Evolutionary conservation across 2,329 filamentous ascomycete genomes (phyloP), one percentile per base, ranked within the genome.

Genomic region (Balansia obtecta): DNA sequence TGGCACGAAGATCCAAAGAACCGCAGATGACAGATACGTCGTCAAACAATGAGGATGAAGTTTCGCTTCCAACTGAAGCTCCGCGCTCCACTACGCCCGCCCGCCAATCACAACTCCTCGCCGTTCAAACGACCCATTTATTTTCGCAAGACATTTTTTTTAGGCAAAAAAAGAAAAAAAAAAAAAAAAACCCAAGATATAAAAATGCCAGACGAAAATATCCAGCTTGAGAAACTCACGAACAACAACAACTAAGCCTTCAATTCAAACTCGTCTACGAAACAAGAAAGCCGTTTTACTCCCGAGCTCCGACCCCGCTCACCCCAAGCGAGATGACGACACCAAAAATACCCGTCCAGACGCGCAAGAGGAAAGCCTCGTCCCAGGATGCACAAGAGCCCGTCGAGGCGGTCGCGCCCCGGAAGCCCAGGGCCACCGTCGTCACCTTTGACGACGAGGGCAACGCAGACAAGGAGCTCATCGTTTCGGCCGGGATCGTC

Each of bases 381-480:
- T 43, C 49, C 20, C 34, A 42, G 12, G 30, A 16, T 11, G 52
- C 50, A 7, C 53, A 60, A 20, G 6, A 49, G 9, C 51, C 57
- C 8, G 63, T 60, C 16, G 61, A 56, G 30, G 60, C 45, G 39
- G 20, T 51, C 10, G 51, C 46, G 45, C 16, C 46, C 39, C 46
- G 15, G 37, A 45, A 47, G 6, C 51, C 58, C 42, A 57, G 61
- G 54, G 58, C 56, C 18, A 64, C 53, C 5, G 58, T 68, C 50
- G 60, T 61, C 47, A 63, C 67, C 15, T 69, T 69, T 53, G 60
- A 58, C 43, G 65, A 68, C 42, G 61, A 68, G 13, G 64, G 64
- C 37, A 56, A 64, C 16, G 58, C 58, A 33, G 61, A 61, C 27
- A 46, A 55, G 18, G 50, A 50, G 10, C 53, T 46, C 27, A n/a